Conservation (phyloP, 768 basidiomycete species). For the Lactarius indigo region DNA sequence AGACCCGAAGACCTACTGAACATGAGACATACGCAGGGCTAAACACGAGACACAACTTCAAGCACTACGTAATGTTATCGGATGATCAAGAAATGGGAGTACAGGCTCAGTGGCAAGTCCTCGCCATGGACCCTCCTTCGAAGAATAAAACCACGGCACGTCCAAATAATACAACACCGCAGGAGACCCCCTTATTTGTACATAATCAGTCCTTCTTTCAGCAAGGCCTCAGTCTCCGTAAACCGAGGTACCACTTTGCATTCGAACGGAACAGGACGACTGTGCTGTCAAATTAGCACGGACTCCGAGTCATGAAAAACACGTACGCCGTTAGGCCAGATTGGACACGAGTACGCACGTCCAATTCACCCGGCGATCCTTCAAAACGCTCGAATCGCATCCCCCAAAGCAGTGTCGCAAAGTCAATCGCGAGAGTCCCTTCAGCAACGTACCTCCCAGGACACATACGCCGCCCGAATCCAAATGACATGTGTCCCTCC, state of each 20-base stretch:
- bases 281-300: background rate
- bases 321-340: conserved; percentile 15
- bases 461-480: conserved; percentile 34
- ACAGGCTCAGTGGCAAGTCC: no score
- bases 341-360: background rate
- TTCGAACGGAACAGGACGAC: conserved; percentile 17
- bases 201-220: background rate
- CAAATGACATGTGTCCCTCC: conserved; percentile 28
- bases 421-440: conserved; percentile 32
- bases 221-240: background rate
- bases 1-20: no score
- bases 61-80: no score
- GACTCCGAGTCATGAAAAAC: background rate
- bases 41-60: no score
- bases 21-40: no score
- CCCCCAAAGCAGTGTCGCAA: conserved; percentile 33
- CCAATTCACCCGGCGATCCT: conserved; percentile 4
- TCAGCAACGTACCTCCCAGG: conserved; percentile 33
- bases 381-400: conserved; percentile 19
- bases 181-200: background rate
- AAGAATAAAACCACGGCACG: background rate
- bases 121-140: background rate
- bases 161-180: background rate
- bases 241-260: conserved; percentile 21
- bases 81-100: conserved; percentile 22